Evolutionary conservation across 2,329 filamentous ascomycete genomes (phyloP).

Genomic region (Hypoxylon sp.): DNA sequence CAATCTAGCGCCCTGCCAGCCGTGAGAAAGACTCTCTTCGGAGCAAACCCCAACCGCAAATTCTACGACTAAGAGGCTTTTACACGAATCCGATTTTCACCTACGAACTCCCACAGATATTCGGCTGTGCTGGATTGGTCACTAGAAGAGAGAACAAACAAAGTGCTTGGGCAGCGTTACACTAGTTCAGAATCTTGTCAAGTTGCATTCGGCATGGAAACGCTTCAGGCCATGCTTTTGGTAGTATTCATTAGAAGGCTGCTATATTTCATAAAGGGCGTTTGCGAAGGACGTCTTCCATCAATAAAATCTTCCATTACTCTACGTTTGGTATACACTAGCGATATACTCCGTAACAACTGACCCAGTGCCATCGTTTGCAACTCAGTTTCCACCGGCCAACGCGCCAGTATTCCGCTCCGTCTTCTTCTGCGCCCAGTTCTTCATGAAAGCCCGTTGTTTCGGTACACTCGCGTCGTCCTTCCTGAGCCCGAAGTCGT

Average conservation of each 20-base stretch:
- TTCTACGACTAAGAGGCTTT: slow-evolving; percentile 80
- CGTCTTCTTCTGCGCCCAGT: slow-evolving; percentile 49
- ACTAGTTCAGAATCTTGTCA: slow-evolving; percentile 24
- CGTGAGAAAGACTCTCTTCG: slow-evolving; percentile 88
- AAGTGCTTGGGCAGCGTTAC: slow-evolving; percentile 20
- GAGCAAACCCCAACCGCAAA: slow-evolving; percentile 93
- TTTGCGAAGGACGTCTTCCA: slow-evolving; percentile 34
- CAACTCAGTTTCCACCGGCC: not conserved
- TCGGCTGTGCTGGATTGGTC: slow-evolving; percentile 23
- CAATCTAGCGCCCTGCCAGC: slow-evolving; percentile 86
- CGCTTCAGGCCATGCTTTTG: slow-evolving; percentile 17
- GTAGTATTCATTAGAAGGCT: slow-evolving; percentile 33
- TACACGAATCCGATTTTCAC: slow-evolving; percentile 1
- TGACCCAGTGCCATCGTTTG: not conserved
- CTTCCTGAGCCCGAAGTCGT: slow-evolving; percentile 53
- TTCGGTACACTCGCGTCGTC: slow-evolving; percentile 56
- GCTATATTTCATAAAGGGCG: slow-evolving; percentile 35
- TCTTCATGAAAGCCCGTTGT: slow-evolving; percentile 64
- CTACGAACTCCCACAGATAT: not conserved
- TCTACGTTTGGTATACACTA: not conserved
- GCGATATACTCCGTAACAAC: not conserved
- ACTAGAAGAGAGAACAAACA: slow-evolving; percentile 13
- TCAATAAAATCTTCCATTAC: slow-evolving; percentile 32
- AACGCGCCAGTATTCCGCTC: slow-evolving; percentile 10
- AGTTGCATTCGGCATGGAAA: slow-evolving; percentile 27